A percentile compares a stretch with the other conserved stretches of the same genome.
These are phyloP conservation scores for Calycina marina DNA, from an alignment of 2,329 filamentous ascomycete species.

Conservation along the genomic window DNA sequence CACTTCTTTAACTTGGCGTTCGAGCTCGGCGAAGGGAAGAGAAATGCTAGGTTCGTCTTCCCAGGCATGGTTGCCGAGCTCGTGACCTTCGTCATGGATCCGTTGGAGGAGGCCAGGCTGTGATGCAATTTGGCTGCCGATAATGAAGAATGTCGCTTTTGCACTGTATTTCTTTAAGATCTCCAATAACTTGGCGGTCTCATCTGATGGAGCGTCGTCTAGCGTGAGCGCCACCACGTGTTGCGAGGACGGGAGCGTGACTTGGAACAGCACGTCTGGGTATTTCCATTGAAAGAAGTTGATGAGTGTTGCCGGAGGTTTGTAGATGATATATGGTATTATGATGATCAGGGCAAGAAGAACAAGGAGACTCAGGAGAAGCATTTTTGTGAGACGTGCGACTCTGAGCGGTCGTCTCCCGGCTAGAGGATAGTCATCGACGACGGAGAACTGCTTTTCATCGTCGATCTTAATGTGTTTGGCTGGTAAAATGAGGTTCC, in stretches of 20 bases:
- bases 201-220: slow-evolving; percentile 67
- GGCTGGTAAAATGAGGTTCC: slow-evolving; percentile 1
- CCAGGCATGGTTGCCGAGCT: slow-evolving; percentile 83
- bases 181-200: slow-evolving; percentile 56
- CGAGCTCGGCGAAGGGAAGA: slow-evolving; percentile 43
- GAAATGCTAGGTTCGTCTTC: slow-evolving; percentile 61
- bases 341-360: slow-evolving; percentile 17
- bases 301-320: slow-evolving; percentile 60
- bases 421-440: background rate
- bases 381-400: slow-evolving; percentile 6
- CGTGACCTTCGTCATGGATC: slow-evolving; percentile 47
- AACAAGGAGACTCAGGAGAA: slow-evolving; percentile 11
- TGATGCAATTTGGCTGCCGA: slow-evolving; percentile 58
- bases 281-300: slow-evolving; percentile 54
- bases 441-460: slow-evolving; percentile 11
- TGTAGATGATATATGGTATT: slow-evolving; percentile 60
- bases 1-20: slow-evolving; percentile 48
- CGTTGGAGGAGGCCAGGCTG: slow-evolving; percentile 38
- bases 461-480: slow-evolving; percentile 22
- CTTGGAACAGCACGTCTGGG: slow-evolving; percentile 68
- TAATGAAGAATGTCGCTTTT: slow-evolving; percentile 77
- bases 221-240: slow-evolving; percentile 72
- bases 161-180: slow-evolving; percentile 52
- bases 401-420: slow-evolving; percentile 2
- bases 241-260: slow-evolving; percentile 35